phyloP scores from a whole-genome alignment of 495 filamentous ascomycete genomes.

The Penicillium desertorum region DNA sequence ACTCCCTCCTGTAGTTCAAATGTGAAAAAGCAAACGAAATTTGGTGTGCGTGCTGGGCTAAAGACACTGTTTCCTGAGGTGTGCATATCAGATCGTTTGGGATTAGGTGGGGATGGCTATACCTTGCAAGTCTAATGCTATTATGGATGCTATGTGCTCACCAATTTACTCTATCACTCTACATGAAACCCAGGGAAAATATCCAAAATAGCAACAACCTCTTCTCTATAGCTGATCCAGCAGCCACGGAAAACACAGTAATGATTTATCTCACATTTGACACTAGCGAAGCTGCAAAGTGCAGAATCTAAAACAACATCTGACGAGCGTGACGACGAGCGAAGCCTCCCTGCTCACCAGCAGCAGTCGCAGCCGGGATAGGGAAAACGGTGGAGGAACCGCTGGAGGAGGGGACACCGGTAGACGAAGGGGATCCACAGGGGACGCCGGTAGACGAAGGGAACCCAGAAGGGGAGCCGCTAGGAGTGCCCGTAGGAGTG shows the following conservation, averaged over 20 bases:
- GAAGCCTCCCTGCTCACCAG: conserved; percentile 14
- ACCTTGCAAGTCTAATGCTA: neutral
- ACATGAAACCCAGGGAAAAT: neutral
- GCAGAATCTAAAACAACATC: conserved; percentile 19
- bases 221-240: conserved; percentile 24
- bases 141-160: neutral
- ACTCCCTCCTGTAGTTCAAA: neutral
- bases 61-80: neutral
- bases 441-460: conserved; percentile 12
- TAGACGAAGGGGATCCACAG: conserved; percentile 7
- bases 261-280: conserved; percentile 17
- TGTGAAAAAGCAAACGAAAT: neutral
- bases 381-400: conserved; percentile 10
- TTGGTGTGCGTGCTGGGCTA: neutral
- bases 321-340: conserved; percentile 34
- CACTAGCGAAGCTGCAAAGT: conserved; percentile 17
- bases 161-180: neutral
- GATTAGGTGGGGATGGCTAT: neutral
- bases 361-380: conserved; percentile 5
- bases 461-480: conserved; percentile 5
- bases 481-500: neutral
- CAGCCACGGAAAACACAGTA: conserved; percentile 17
- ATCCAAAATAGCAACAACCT: neutral
- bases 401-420: conserved; percentile 4
- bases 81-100: neutral